Evolutionary conservation across 257 asterid genomes (phyloP).

Genomic region (Anisodus tanguticus): DNA sequence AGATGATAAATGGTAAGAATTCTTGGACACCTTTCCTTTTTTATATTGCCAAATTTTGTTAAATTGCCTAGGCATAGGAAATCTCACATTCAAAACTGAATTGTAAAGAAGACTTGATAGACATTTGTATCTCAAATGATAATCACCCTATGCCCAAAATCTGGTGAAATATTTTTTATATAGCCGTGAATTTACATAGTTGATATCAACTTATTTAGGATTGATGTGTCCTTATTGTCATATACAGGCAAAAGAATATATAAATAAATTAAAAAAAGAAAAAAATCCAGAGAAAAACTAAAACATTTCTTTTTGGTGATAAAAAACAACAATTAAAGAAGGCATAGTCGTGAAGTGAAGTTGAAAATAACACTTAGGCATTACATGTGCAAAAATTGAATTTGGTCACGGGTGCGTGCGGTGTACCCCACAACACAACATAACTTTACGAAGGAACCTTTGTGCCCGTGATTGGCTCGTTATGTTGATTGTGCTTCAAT

Average conservation of each 20-base stretch:
- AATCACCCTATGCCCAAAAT: too few relatives aligned
- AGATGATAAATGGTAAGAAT: too few relatives aligned
- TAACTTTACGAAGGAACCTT: not conserved
- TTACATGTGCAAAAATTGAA: slow-evolving; percentile 13
- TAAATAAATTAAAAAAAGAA: too few relatives aligned
- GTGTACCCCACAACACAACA: slow-evolving; percentile 29
- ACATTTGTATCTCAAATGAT: not conserved
- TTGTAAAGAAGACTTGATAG: too few relatives aligned
- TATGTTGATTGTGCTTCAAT: not conserved
- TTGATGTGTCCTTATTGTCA: too few relatives aligned
- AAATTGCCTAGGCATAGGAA: not conserved
- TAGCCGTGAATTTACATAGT: too few relatives aligned
- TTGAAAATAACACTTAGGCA: not conserved
- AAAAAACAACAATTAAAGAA: too few relatives aligned
- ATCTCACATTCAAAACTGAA: not conserved
- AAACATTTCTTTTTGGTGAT: too few relatives aligned
- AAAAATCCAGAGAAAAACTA: too few relatives aligned
- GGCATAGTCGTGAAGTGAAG: not conserved
- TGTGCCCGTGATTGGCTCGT: slow-evolving; percentile 34
- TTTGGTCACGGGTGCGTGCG: slow-evolving; percentile 35
- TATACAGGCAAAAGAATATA: too few relatives aligned
- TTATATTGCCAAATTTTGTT: not conserved
- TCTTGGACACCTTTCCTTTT: too few relatives aligned
- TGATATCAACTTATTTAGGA: too few relatives aligned
- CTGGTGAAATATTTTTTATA: not conserved